Conservation (phyloP, 768 basidiomycete species). For the Termitomyces sp. region DNA sequence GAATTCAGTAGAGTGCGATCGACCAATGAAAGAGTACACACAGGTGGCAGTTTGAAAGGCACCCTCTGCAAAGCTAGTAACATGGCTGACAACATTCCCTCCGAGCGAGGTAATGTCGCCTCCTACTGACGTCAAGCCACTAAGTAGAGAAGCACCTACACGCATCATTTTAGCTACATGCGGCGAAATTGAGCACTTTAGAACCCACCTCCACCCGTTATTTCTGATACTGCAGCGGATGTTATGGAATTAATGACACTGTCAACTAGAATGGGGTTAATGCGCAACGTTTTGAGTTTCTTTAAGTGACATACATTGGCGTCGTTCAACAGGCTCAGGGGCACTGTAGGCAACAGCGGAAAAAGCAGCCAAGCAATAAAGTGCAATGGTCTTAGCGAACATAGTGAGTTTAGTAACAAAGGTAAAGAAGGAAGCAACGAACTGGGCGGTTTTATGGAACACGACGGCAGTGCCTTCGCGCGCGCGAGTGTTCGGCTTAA, state of each 20-base stretch:
- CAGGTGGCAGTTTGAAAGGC: slow-evolving; percentile 39
- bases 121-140: slow-evolving; percentile 22
- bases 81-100: slow-evolving; percentile 21
- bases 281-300: neutral
- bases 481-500: neutral
- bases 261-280: slow-evolving; percentile 23
- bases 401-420: slow-evolving; percentile 19
- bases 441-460: neutral
- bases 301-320: slow-evolving; percentile 34
- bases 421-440: slow-evolving; percentile 10
- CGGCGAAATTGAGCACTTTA: neutral
- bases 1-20: slow-evolving; percentile 16
- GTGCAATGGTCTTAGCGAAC: slow-evolving; percentile 33
- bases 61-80: slow-evolving; percentile 25
- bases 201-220: slow-evolving; percentile 24
- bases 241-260: slow-evolving; percentile 34
- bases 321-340: slow-evolving; percentile 28
- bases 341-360: slow-evolving; percentile 30
- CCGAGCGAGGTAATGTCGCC: slow-evolving; percentile 25
- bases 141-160: slow-evolving; percentile 33
- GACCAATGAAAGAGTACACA: slow-evolving; percentile 1
- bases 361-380: slow-evolving; percentile 31
- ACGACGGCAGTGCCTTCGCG: neutral
- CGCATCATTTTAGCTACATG: neutral
- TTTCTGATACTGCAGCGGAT: slow-evolving; percentile 25